These are phyloP conservation scores for Achlya hypogyna DNA, from an alignment of 352 stramenopile species.

Conservation along the genomic window DNA sequence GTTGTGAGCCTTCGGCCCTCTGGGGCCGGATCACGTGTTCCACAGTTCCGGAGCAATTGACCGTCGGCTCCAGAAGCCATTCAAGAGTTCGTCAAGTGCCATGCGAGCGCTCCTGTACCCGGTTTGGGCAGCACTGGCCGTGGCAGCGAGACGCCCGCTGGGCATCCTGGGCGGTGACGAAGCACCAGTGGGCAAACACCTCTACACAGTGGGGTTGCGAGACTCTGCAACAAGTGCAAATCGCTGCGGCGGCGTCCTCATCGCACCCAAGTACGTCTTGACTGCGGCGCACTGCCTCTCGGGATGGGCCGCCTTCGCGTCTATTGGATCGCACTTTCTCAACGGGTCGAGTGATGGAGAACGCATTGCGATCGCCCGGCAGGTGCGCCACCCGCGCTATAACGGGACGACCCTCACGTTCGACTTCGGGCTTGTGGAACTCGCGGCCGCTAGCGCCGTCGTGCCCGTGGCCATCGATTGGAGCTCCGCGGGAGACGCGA, in stretches of 20 bases:
- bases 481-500: conserved; percentile 28
- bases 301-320: conserved; percentile 38
- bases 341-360: conserved; percentile 30
- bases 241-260: conserved; percentile 28
- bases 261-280: conserved; percentile 27
- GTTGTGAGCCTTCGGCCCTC: no score
- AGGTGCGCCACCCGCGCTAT: conserved; percentile 24
- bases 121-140: no score
- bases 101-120: no score
- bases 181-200: neutral
- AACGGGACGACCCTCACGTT: conserved; percentile 32
- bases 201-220: neutral
- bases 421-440: conserved; percentile 33
- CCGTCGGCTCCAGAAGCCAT: no score
- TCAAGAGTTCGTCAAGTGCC: no score
- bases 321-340: conserved; percentile 44
- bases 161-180: conserved; percentile 5
- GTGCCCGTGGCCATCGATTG: conserved; percentile 29
- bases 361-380: conserved; percentile 26
- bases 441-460: conserved; percentile 25
- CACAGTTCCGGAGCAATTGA: no score
- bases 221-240: neutral
- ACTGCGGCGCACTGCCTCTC: conserved; percentile 26
- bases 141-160: no score
- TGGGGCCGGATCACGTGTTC: no score